A percentile compares a stretch with the other conserved stretches of the same genome.
phyloP scores from a whole-genome alignment of 2,329 filamentous ascomycete genomes.

The Capronia coronata region DNA sequence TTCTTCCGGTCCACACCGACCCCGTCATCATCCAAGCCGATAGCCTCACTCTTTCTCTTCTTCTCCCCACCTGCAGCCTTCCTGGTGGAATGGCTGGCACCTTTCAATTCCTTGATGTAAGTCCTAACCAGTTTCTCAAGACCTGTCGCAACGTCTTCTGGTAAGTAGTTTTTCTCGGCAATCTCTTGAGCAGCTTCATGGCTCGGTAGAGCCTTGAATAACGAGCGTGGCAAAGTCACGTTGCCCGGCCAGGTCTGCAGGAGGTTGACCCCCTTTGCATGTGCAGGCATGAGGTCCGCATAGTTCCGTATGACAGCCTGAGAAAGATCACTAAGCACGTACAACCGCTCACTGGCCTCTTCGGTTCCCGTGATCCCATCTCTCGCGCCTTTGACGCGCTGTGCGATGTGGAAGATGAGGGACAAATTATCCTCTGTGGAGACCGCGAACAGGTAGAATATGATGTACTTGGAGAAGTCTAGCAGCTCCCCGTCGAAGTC shows the following conservation, averaged over 20 bases:
- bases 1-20: constrained; percentile 19
- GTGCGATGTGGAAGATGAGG: constrained; percentile 83
- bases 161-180: constrained; percentile 76
- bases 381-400: constrained; percentile 81
- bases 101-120: constrained; percentile 53
- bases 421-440: constrained; percentile 82
- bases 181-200: constrained; percentile 77
- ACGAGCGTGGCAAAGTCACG: constrained; percentile 68
- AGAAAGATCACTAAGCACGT: constrained; percentile 80
- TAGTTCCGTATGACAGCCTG: constrained; percentile 76
- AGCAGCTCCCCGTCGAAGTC: constrained; percentile 59
- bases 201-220: constrained; percentile 69
- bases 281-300: constrained; percentile 78
- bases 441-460: constrained; percentile 79
- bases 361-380: constrained; percentile 63
- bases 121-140: constrained; percentile 71
- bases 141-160: constrained; percentile 66
- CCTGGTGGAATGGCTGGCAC: constrained; percentile 25
- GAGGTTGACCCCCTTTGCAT: constrained; percentile 44
- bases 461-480: constrained; percentile 79
- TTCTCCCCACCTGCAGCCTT: constrained; percentile 27
- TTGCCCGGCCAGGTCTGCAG: constrained; percentile 79
- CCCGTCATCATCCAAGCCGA: constrained; percentile 23
- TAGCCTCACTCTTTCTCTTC: constrained; percentile 41
- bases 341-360: constrained; percentile 51